Base-by-base conservation (phyloP, 1,284 basidiomycete genomes). In the Austroboletus niveus region DNA sequence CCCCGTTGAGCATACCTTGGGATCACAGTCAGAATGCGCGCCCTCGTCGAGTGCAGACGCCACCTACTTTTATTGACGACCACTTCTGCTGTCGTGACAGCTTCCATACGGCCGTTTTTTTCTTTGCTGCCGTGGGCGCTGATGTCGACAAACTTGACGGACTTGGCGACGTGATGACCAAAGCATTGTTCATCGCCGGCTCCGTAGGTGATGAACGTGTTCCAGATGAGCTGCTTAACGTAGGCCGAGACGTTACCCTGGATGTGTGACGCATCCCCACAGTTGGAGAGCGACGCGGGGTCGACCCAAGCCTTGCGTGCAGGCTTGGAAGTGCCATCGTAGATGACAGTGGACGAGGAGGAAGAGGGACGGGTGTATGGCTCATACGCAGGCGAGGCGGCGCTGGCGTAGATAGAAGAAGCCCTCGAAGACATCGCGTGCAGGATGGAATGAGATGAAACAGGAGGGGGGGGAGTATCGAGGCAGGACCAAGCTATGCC, bases 1-100 rank as follows among this genome's bases (percentile, higher is more conserved):
- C 82, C 14, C 85, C 85, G 57, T 88, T 87, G 29, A 87, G 71
- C 83, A 87, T 86, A 54, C 77, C 85, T 85, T 45, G 22, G 32
- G 29, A 40, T 31, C 20, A 39, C 46, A n/a, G 43, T 57, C 47
- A 57, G 54, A 24, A 43, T 27, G 53, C 43, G 35, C 2, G 11
- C 42, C 44, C 52, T 32, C 51, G 20, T 41, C 17, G 11, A 20
- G 20, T 15, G 31, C 34, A 15, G 14, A n/a, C 12, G 38, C 38
- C 10, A 50, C 76, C 36, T 62, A 80, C 84, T 73, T 71, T 82
- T 81, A 49, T 75, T 74, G 43, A 87, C 82, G 41, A 74, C 66
- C 6, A 85, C 69, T 61, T 87, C 85, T 7, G 82, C 79, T 10
- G 80, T 69, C 15, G 81, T 81, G 4, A 73, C 76, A 7, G 81